Evolutionary conservation across 2,329 filamentous ascomycete genomes (phyloP).

Genomic region (Karstenula rhodostoma): DNA sequence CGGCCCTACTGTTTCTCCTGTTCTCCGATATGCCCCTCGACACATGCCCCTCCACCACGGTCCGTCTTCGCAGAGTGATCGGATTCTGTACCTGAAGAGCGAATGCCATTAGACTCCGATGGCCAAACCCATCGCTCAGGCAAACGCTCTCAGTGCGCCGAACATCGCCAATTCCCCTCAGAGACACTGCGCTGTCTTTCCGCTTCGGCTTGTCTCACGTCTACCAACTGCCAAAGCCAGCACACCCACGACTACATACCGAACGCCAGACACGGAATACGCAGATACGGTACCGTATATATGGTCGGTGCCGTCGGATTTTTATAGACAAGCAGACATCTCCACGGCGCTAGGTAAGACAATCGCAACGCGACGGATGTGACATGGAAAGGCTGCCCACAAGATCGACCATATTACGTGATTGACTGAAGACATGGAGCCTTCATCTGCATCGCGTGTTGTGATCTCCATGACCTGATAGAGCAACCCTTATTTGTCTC

Average conservation of each 20-base stretch:
- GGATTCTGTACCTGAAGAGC: background rate
- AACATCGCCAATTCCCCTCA: background rate
- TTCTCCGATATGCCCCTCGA: background rate
- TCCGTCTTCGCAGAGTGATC: background rate
- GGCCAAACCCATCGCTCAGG: background rate
- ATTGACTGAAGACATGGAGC: background rate
- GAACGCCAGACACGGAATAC: background rate
- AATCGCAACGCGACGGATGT: background rate
- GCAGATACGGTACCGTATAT: background rate
- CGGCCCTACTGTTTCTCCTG: background rate
- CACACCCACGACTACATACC: background rate
- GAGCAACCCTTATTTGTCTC: background rate
- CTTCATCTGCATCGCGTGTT: background rate
- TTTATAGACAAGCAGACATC: background rate
- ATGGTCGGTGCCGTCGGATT: background rate
- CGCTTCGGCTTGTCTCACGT: slow-evolving; percentile 9
- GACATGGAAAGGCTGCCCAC: background rate
- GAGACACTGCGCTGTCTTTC: background rate
- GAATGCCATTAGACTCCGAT: background rate
- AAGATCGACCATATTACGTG: background rate
- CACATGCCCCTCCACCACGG: background rate
- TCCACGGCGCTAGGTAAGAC: background rate
- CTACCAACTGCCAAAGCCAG: slow-evolving; percentile 11
- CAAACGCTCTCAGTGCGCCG: background rate
- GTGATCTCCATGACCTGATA: background rate